phyloP scores from a whole-genome alignment of 2,329 filamentous ascomycete genomes.

The Trichoderma atrobrunneum region DNA sequence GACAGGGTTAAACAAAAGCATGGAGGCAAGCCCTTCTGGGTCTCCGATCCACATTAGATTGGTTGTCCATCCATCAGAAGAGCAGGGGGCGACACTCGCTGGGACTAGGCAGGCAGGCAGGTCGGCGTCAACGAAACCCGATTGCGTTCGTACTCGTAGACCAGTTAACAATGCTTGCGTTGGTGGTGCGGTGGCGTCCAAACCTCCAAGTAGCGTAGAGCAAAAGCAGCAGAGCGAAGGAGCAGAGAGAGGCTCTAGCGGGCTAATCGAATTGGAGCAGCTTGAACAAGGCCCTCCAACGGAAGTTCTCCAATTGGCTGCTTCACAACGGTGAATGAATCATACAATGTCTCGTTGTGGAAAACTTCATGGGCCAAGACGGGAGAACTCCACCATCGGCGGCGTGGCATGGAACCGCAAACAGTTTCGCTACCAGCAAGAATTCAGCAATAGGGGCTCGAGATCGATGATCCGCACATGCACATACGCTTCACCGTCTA shows the following conservation, averaged over 20 bases:
- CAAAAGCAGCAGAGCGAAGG: background rate
- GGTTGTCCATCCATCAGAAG: background rate
- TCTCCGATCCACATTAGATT: background rate
- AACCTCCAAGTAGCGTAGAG: background rate
- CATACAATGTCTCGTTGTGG: background rate
- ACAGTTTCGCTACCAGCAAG: background rate
- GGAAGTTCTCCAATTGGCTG: background rate
- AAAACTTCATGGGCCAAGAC: background rate
- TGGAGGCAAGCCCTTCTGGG: background rate
- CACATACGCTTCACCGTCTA: background rate
- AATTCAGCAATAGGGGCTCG: background rate
- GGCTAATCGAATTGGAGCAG: background rate
- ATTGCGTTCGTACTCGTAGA: constrained; percentile 3
- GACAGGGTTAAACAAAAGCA: background rate
- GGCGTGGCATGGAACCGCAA: background rate
- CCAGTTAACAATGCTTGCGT: background rate
- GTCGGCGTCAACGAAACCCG: constrained; percentile 12
- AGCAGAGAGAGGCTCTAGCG: background rate
- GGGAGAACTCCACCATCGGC: background rate
- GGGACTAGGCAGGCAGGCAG: constrained; percentile 12
- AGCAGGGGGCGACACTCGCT: constrained; percentile 4
- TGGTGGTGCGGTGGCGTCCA: constrained; percentile 10
- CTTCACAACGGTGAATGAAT: background rate
- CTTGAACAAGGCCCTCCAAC: background rate
- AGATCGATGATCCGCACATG: background rate